Base-by-base conservation (phyloP, 768 basidiomycete genomes). In the Fomitopsis serialis region DNA sequence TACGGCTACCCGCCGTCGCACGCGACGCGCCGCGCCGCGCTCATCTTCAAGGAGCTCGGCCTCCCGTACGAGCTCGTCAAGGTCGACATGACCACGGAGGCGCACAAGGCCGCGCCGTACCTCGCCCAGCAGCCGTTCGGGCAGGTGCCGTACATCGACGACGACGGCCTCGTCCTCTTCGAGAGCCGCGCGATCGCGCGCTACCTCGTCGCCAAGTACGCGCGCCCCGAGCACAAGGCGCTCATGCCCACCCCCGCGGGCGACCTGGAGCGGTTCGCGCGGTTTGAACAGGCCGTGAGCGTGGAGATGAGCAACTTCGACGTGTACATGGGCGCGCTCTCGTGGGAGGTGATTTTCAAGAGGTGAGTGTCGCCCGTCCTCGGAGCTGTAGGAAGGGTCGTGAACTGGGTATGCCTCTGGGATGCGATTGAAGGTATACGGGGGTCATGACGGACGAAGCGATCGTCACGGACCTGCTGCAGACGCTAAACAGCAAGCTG, bases 141-240 rank as follows among this genome's bases (percentile, higher is more conserved):
- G n/a, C 78, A 81, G 58, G 71, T 85, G 27, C 84, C 84, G 2
- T 80, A 74, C 65, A 72, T 86, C 53, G 80, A 59, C 48, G 58
- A 87, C 29, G 81, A 81, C 24, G 85, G 82, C 3, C 79, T 85
- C 68, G 68, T 76, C 49, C 58, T 89, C 37, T 87, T 75, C 66
- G 84, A 87, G 62, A 77, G 76, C 47, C 79, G 84, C 17, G 84
- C 85, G 2, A 86, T 87, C 58, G 64, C 61, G 35, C 76, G 79
- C 11, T 88, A 87, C 63, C 59, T 86, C 58, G 76, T 72, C 24
- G 63, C 65, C 32, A 85, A 84, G 62, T 79, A 80, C 58, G 81
- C 53, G 80, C 80, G 21, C 71, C 76, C 37, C 7, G 8, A 17
- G 37, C 4, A 19, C 8, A 19, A 40, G 4, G 49, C 63, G 3